Evolutionary conservation across 2,329 filamentous ascomycete genomes (phyloP), one percentile per base, ranked within the genome.

Genomic region (Cladophialophora yegresii): DNA sequence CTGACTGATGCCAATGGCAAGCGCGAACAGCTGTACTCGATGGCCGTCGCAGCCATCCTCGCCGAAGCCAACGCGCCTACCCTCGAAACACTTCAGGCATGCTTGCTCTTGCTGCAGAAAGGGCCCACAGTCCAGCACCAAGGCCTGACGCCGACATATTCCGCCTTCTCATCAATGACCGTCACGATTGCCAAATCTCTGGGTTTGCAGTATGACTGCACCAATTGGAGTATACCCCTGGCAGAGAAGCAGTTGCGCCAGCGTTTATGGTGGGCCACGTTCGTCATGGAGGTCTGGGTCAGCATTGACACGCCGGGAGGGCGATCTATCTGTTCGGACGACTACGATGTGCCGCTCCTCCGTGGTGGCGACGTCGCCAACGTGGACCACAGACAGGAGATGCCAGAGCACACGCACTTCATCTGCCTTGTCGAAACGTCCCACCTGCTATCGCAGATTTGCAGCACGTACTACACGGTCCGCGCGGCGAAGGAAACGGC

Each of bases 161-260:
- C 62, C 13, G 82, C 80, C 71, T 78, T 82, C 7, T 81, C 81
- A 1, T 79, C 82, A 1, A 81, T 85, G 61, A 74, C 85, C 2
- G 80, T 86, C 12, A 80, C 81, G 28, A 78, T 86, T 51, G 83
- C 81, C 0, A 84, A 87, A 69, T 82, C 84, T 30, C 75, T 80
- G 6, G 80, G 80, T 5, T 73, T 82, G 2, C 80, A 82, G 43
- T 77, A 77, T 54, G 79, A 82, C 22, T 75, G 79, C 0, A 70
- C 71, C 3, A 62, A 69, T 9, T 82, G 80, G 80, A 77, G 75
- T 45, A 74, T 82, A 33, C 73, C 76, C 0, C 53, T 67, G 0
- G 77, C 77, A 71, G 80, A 82, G 68, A 72, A 67, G 55, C 67
- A 61, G 12, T 56, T 81, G 28, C 75, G 79, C 3, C 78, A 72